Evolutionary conservation across 257 asterid genomes (phyloP).

Genomic region (Nicotiana obtusifolia): DNA sequence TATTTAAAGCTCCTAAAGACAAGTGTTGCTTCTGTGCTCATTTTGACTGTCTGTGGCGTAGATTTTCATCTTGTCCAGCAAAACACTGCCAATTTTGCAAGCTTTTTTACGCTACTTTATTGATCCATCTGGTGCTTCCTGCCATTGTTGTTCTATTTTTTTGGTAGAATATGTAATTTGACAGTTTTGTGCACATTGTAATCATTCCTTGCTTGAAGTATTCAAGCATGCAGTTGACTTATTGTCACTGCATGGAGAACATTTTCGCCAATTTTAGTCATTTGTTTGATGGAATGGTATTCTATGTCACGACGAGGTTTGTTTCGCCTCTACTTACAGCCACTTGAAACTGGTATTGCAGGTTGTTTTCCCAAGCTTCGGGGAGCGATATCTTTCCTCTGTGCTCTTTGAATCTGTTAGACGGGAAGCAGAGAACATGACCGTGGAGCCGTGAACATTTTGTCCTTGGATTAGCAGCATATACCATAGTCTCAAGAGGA

Average conservation of each 20-base stretch:
- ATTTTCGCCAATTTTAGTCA: background rate
- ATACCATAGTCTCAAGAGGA: background rate
- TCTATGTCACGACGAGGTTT: background rate
- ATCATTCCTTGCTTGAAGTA: background rate
- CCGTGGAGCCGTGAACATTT: conserved; percentile 51
- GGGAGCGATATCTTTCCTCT: conserved; percentile 87
- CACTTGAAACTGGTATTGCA: conserved; percentile 15
- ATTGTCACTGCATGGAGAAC: background rate
- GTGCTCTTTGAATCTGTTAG: conserved; percentile 74
- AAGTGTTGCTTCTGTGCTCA: background rate
- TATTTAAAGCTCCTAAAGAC: background rate
- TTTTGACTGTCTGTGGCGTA: background rate
- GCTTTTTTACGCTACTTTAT: background rate
- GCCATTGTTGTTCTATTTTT: background rate
- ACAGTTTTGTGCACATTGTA: background rate
- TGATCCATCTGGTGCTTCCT: conserved; percentile 1
- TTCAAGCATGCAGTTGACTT: background rate
- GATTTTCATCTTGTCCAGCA: background rate
- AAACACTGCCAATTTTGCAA: background rate
- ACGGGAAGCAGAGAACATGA: conserved; percentile 71
- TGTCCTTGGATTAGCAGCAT: background rate
- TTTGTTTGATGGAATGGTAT: background rate
- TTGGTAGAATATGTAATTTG: background rate
- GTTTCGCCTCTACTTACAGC: background rate
- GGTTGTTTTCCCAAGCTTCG: conserved; percentile 87